Conservation (phyloP, 495 filamentous ascomycete genomes). For the Aspergillus asperescens region DNA sequence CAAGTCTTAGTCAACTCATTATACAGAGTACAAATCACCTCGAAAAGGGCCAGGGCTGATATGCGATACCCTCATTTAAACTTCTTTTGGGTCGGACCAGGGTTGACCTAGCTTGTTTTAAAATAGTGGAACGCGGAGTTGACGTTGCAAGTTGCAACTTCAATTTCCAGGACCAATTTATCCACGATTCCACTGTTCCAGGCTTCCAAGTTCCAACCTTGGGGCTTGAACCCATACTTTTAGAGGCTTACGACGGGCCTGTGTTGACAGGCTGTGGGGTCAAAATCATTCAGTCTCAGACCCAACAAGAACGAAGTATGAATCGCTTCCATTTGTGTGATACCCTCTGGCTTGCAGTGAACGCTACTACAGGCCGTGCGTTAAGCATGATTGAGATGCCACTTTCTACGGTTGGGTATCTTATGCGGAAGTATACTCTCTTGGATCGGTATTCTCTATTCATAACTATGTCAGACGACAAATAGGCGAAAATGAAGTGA, state of each 20-base stretch:
- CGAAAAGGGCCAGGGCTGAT: background rate
- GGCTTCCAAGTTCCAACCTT: too few species aligned
- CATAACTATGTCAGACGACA: background rate
- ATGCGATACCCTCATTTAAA: background rate
- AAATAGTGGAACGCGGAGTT: background rate
- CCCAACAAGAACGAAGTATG: background rate
- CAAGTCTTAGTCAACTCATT: background rate
- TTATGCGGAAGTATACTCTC: background rate
- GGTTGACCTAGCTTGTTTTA: background rate
- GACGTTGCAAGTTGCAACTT: background rate
- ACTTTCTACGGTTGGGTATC: background rate
- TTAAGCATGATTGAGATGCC: background rate
- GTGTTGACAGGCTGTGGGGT: conserved; percentile 1
- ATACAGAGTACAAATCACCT: background rate
- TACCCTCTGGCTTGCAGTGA: too few species aligned
- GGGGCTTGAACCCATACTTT: background rate
- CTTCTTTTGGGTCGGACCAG: background rate
- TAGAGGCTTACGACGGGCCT: background rate
- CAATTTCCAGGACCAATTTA: background rate
- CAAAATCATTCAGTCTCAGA: too few species aligned
- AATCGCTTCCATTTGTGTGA: background rate
- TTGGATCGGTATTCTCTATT: too few species aligned
- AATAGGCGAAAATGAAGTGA: background rate
- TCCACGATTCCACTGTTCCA: background rate
- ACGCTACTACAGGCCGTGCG: background rate